Evolutionary conservation across 2,329 filamentous ascomycete species (phyloP), one percentile per base, ranked within the genome.

Genomic region (Aspergillus texensis): DNA sequence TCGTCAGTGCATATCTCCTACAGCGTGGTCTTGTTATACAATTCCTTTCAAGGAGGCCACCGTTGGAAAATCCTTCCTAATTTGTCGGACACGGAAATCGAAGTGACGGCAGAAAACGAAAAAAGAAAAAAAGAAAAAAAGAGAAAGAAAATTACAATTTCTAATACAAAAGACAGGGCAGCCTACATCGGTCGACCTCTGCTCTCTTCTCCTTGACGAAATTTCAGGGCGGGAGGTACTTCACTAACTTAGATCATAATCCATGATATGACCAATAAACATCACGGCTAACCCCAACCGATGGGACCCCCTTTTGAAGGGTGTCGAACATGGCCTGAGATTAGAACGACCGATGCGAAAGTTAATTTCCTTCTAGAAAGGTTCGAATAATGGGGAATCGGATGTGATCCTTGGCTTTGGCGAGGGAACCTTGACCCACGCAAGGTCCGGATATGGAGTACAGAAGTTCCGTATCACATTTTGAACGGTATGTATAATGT

Each of bases 301-400:
- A 55, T 39, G 32, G 21, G 52, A 36, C 30, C 58, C 65, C 67
- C 63, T 65, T 68, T 68, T 66, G 46, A 50, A 60, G 56, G 57
- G 61, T 53, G 41, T 58, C 53, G 21, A 62, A 53, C 39, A 58
- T 62, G 61, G 50, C 56, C 56, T 70, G 67, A 69, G 67, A 67
- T 66, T 68, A 70, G 62, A 55, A 55, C 52, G 21, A 26, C n/a
- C 34, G 52, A 55, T 55, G 60, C 65, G 63, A 71, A 74, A 69
- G 68, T 65, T 73, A 75, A 68, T 68, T 68, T 71, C 67, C 72
- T 76, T 76, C 73, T 76, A 75, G 73, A 75, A 75, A 70, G 68
- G 66, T 74, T 75, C 67, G 65, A 70, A 69, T 60, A 55, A 65
- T 66, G 66, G 64, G 57, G 61, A 57, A 57, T 26, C 34, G 52